Evolutionary conservation across 306 rosid species (phyloP), one percentile per base, ranked within the genome.

Genomic region (Phaseolus lunatus): DNA sequence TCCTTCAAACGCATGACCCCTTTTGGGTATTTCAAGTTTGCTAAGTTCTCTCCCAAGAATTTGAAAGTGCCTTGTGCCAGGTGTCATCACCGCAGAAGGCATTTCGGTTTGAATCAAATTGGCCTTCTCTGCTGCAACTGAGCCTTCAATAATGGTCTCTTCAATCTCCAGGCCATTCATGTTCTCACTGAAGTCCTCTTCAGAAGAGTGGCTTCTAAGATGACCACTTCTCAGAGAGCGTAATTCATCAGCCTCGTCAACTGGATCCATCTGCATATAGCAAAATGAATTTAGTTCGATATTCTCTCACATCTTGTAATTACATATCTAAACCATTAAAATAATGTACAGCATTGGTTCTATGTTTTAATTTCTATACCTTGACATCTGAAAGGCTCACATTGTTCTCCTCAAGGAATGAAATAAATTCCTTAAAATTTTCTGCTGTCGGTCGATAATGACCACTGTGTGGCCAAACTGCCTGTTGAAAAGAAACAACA

Each of bases 391-490:
- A 87, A 64, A 96, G 92, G 79, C 84, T 90, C 77, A 93, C 97
- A 31, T 86, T 86, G 88, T 91, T 92, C 77, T 96, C 97, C 57
- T 86, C 73, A 23, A 96, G 98, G 87, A 91, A 96, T 39, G 97
- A 78, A 78, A 92, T 67, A 10, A 96, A 91, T 22, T 96, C 99
- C 84, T 89, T 78, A 49, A 96, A 96, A 49, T 96, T 96, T 79
- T 87, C 92, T 84, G 86, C 93, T 0, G 99, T 96, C 0, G 99
- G 99, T 54, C 85, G 93, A 68, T 96, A 96, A 71, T 96, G 99
- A 20, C 99, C 99, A 33, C 99, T 96, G 84, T 96, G 99, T 86
- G 99, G 97, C 99, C 98, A 96, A 80, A 96, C 97, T 47, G 93
- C 94, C 99, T 95, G 96, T 72, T 54, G 63, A 86, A 70, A 78